Percentiles rank a stretch among this genome's conserved stretches.
These are phyloP conservation scores for Boletus reticulatus DNA, from an alignment of 768 basidiomycete species.

Conservation along the genomic window DNA sequence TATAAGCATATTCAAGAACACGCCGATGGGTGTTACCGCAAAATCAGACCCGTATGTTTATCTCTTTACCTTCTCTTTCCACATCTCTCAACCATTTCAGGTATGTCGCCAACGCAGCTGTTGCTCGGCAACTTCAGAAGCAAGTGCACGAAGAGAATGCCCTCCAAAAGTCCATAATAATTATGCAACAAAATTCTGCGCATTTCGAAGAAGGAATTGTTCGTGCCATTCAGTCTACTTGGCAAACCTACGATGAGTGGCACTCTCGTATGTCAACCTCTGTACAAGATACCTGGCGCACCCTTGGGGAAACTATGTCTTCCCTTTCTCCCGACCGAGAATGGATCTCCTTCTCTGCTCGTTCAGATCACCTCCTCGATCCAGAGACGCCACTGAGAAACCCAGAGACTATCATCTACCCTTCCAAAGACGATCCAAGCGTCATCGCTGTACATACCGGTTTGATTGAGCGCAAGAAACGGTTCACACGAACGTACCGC, in stretches of 20 bases:
- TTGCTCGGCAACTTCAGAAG: conserved; percentile 77
- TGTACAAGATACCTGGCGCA: conserved; percentile 73
- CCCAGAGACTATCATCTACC: conserved; percentile 75
- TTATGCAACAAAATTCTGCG: conserved; percentile 97
- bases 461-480: conserved; percentile 91
- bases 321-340: conserved; percentile 83
- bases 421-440: conserved; percentile 85
- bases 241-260: conserved; percentile 97
- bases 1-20: conserved; percentile 93
- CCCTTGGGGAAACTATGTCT: conserved; percentile 71
- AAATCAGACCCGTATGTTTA: conserved; percentile 29
- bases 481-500: conserved; percentile 82
- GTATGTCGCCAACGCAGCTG: conserved; percentile 67
- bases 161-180: conserved; percentile 94
- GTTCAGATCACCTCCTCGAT: conserved; percentile 92
- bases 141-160: conserved; percentile 98
- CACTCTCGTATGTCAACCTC: conserved; percentile 72
- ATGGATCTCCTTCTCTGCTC: conserved; percentile 94
- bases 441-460: conserved; percentile 88
- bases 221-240: conserved; percentile 91
- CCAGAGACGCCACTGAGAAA: conserved; percentile 94
- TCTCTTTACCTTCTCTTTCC: neutral
- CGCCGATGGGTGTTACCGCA: conserved; percentile 79
- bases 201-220: conserved; percentile 98
- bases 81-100: conserved; percentile 29